These are phyloP conservation scores for Tetraselmis chui DNA, from an alignment of 139 green algal species.

Conservation along the genomic window DNA sequence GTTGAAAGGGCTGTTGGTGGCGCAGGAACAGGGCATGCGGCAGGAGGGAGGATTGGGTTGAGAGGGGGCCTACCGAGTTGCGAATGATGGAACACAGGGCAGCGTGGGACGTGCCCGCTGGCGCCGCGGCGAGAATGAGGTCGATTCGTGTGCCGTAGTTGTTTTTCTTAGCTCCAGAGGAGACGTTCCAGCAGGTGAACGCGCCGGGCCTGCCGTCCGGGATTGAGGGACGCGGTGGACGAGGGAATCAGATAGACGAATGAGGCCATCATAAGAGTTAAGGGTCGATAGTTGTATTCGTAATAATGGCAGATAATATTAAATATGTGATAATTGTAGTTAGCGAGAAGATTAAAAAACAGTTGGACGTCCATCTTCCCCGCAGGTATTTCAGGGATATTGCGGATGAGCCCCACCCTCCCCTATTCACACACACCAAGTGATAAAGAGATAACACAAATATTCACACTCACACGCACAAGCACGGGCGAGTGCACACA, in stretches of 20 bases:
- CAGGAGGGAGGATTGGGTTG: conserved; percentile 9
- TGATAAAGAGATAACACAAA: too few relatives aligned
- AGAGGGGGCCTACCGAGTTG: background rate
- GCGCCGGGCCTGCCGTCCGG: conserved; percentile 40
- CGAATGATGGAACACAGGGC: background rate
- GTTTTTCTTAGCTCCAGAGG: conserved; percentile 49
- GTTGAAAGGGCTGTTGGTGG: background rate
- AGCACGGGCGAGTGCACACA: too few relatives aligned
- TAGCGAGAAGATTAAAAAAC: too few relatives aligned
- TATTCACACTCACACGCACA: too few relatives aligned
- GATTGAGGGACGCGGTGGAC: background rate
- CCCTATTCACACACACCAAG: too few relatives aligned
- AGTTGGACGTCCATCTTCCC: too few relatives aligned
- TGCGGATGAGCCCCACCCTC: too few relatives aligned
- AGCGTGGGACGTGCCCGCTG: background rate
- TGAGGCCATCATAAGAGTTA: conserved; percentile 6
- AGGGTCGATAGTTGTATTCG: conserved; percentile 7
- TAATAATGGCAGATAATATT: background rate
- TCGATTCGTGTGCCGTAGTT: conserved; percentile 82
- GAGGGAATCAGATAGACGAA: conserved; percentile 3
- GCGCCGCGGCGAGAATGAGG: conserved; percentile 44
- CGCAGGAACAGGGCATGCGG: background rate
- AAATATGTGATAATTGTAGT: too few relatives aligned
- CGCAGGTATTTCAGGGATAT: too few relatives aligned
- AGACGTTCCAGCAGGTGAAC: conserved; percentile 73